Evolutionary conservation across 2,329 filamentous ascomycete genomes (phyloP), one percentile per base, ranked within the genome.

Genomic region (Magnaporthiopsis rhizophila): DNA sequence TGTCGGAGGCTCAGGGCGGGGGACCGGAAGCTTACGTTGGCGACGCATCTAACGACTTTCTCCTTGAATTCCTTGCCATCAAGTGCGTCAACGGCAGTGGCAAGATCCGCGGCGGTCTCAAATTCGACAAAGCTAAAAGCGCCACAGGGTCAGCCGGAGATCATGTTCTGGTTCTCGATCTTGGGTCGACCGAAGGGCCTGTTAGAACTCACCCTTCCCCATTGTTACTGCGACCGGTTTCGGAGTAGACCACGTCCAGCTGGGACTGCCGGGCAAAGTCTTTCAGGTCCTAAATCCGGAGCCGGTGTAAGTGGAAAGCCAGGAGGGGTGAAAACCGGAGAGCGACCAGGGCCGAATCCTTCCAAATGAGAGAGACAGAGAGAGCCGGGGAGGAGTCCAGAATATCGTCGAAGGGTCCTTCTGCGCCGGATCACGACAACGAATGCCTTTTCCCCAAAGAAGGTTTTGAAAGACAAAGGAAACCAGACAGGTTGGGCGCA

Each of bases 261-360:
- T 92, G 92, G 77, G 94, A 96, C 78, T 96, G 91, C 75, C 95
- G 92, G 68, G 95, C 95, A 80, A 99, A 99, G 78, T 99, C 95
- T 90, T 99, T 99, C 64, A 99, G 88, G 79, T 99, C 95, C 95
- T 99, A 92, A 80, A 88, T 81, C 84, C 84, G 87, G 83, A 84
- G 79, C 86, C 85, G 86, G 85, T 84, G 89, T 95, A 91, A 93
- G 90, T 92, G 80, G 85, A 77, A 80, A 76, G 86, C 83, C 80
- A 81, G 83, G 80, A 75, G 71, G 67, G 69, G 66, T 67, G 70
- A 66, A 71, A 75, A 70, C 45, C 30, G 58, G 64, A 36, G 28
- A 36, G 58, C 18, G 32, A 60, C 32, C 26, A n/a, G 58, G 58
- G 26, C 58, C 13, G 32, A 32, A 32, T 36, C 71, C 72, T 74